Base-by-base conservation (phyloP, 192 early-diverging fungal species). In the Backusella tuberculispora region DNA sequence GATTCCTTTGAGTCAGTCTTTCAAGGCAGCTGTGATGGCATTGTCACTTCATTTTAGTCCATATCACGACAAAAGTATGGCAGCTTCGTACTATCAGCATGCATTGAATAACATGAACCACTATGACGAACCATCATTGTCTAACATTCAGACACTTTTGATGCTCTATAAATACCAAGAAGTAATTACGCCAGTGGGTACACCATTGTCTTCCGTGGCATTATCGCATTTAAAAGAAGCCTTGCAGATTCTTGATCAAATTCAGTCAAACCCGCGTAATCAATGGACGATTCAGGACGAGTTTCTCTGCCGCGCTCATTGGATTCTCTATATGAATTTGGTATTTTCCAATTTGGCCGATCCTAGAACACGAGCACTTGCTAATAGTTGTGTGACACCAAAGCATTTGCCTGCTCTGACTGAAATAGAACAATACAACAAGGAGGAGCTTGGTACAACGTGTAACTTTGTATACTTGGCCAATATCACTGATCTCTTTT, bases 101-200 rank as follows among this genome's bases (percentile, higher is more conserved):
- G 68, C 68, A 29, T 46, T 45, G 13, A 24, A 69, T 5, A 8
- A 46, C 15, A 46, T 69, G 43, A 45, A 69, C 26, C 68, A 69
- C 7, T 60, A 60, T 26, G 53, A 60, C 26, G 44, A 43, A 13
- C 43, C 68, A 6, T 43, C 68, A 41, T 26, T 73, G 2, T 44
- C 29, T 7, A 63, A 42, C n/a, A 34, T 45, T 26, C 72, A 73
- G 9, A 73, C 72, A 12, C 17, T 65, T 7, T 45, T 73, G 7
- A 45, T 73, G 15, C 48, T 73, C 17, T 73, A 73, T 42, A 73
- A 73, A 65, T 65, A 73, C 45, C 56, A 73, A 19, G 72, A 73
- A 37, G 21, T 73, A 2, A 46, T 64, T 45, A 73, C 72, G 1
- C 72, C 72, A 5, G 63, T 63, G 21, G 72, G 63, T 13, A 65